Conservation (phyloP, 2,329 filamentous ascomycete species). For the Albifimbria verrucaria region DNA sequence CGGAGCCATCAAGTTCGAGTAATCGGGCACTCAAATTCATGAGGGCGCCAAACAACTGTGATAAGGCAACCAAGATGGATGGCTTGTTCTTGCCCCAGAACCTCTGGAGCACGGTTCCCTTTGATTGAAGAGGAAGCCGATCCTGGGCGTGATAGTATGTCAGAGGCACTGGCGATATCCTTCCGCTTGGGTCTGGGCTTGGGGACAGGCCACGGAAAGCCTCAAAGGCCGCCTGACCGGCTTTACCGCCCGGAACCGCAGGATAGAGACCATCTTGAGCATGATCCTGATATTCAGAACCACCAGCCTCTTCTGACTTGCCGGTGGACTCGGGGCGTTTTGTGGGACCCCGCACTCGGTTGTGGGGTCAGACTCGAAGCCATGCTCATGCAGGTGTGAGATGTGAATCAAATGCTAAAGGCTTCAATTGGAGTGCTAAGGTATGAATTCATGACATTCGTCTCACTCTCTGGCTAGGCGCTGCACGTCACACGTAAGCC, state of each 20-base stretch:
- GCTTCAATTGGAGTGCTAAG: no score
- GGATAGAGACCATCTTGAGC: neutral
- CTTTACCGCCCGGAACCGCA: neutral
- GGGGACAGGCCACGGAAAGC: neutral
- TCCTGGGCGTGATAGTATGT: constrained; percentile 5
- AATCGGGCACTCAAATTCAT: constrained; percentile 84
- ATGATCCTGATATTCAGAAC: neutral
- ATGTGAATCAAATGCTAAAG: no score
- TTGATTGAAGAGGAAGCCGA: constrained; percentile 9
- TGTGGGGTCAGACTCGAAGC: neutral
- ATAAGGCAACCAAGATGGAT: constrained; percentile 66
- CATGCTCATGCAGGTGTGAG: neutral
- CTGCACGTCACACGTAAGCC: neutral
- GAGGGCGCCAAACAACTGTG: constrained; percentile 76
- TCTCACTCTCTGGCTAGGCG: neutral
- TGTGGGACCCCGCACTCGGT: neutral
- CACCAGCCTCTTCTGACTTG: neutral
- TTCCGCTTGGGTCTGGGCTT: neutral
- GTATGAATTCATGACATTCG: no score
- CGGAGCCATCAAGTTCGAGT: constrained; percentile 67
- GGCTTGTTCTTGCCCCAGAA: constrained; percentile 69
- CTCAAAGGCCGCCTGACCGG: neutral
- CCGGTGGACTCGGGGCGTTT: neutral
- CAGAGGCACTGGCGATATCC: neutral
- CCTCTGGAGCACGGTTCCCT: constrained; percentile 19